phyloP scores from a whole-genome alignment of 2,329 filamentous ascomycete genomes.

The Aspergillus fumigatiaffinis region DNA sequence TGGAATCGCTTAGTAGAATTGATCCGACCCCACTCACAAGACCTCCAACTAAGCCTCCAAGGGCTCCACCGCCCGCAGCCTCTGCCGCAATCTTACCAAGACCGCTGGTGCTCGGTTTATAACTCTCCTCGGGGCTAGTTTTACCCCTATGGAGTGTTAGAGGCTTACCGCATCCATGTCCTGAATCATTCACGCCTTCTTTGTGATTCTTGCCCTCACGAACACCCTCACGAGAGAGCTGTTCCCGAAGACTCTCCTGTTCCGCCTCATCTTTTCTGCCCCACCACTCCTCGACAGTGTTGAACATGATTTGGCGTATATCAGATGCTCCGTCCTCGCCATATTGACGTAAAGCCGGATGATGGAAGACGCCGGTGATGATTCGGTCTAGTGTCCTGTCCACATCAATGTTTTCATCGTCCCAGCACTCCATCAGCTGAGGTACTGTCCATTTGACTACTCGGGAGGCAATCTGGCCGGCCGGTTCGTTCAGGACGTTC shows the following conservation, averaged over 20 bases:
- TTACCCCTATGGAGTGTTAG: conserved; percentile 66
- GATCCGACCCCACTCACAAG: conserved; percentile 57
- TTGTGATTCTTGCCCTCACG: conserved; percentile 77
- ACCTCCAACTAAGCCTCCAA: conserved; percentile 68
- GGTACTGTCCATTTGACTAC: conserved; percentile 83
- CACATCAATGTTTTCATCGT: conserved; percentile 68
- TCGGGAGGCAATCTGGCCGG: conserved; percentile 74
- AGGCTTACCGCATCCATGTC: conserved; percentile 79
- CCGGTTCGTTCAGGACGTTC: conserved; percentile 83
- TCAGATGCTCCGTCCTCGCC: conserved; percentile 68
- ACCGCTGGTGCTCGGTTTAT: conserved; percentile 22
- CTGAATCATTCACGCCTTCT: conserved; percentile 75
- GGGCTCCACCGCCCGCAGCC: conserved; percentile 59
- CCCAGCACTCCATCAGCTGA: conserved; percentile 83
- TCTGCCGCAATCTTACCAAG: conserved; percentile 54
- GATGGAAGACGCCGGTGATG: conserved; percentile 78
- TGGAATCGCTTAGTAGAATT: conserved; percentile 58
- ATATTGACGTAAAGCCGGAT: conserved; percentile 71
- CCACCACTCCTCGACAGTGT: conserved; percentile 84
- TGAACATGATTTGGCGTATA: conserved; percentile 72
- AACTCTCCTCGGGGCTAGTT: conserved; percentile 17
- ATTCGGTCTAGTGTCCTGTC: conserved; percentile 70
- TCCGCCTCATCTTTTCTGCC: conserved; percentile 57
- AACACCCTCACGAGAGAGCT: conserved; percentile 76
- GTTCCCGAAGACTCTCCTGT: conserved; percentile 64